Evolutionary conservation across 1,284 basidiomycete genomes (phyloP).

Genomic region (Agroathelia rolfsii): DNA sequence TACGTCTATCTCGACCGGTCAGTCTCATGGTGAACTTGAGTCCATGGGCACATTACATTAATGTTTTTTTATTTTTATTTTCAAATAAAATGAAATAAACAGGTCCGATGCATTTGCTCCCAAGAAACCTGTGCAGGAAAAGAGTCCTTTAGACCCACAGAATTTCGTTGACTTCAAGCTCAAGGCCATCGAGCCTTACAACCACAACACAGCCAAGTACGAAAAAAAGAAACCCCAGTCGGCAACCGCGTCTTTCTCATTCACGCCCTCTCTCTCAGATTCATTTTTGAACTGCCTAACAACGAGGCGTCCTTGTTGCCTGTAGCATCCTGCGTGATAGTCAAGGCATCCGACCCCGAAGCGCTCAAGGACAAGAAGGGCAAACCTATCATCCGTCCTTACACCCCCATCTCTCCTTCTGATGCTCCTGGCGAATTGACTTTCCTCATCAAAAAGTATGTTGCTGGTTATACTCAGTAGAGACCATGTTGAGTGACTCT

Average conservation of each 20-base stretch:
- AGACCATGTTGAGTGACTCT: conserved; percentile 2
- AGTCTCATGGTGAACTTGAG: no score
- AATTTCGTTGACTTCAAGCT: conserved; percentile 76
- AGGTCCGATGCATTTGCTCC: conserved; percentile 21
- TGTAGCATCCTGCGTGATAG: conserved; percentile 61
- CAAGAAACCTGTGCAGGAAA: conserved; percentile 31
- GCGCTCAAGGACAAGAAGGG: conserved; percentile 71
- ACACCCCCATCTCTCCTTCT: conserved; percentile 74
- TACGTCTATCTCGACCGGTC: conserved; percentile 44
- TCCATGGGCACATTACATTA: no score
- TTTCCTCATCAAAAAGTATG: conserved; percentile 83
- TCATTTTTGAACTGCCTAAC: conserved; percentile 81
- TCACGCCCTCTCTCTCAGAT: conserved; percentile 30
- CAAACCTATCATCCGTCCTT: conserved; percentile 83
- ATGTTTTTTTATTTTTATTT: no score
- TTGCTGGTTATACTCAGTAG: conserved; percentile 68
- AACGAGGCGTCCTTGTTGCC: conserved; percentile 72
- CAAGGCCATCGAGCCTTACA: conserved; percentile 81
- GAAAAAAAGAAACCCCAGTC: conserved; percentile 12
- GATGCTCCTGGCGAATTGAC: conserved; percentile 67
- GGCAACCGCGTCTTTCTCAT: conserved; percentile 4
- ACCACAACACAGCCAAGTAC: conserved; percentile 79
- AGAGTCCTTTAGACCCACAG: conserved; percentile 63
- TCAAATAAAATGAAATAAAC: conserved; percentile 15
- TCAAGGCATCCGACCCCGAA: conserved; percentile 50